phyloP scores from a whole-genome alignment of 768 basidiomycete species.

The Hericium rajendrae region DNA sequence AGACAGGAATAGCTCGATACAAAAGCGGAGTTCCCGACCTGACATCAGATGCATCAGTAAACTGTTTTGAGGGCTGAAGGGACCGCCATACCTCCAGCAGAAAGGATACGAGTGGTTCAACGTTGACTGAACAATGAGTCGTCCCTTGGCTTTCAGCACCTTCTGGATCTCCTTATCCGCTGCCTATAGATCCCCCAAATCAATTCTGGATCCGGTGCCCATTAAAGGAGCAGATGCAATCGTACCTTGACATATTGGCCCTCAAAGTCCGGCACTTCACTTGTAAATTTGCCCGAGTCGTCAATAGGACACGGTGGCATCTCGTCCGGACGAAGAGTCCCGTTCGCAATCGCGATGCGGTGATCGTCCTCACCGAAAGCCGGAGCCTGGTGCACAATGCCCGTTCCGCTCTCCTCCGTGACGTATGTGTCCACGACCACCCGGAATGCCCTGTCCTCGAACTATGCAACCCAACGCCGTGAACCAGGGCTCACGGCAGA shows the following conservation, averaged over 20 bases:
- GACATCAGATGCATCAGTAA: background rate
- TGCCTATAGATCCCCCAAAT: slow-evolving; percentile 35
- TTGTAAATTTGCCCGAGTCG: slow-evolving; percentile 80
- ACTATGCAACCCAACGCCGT: slow-evolving; percentile 37
- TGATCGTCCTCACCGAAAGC: slow-evolving; percentile 99
- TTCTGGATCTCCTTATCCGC: slow-evolving; percentile 96
- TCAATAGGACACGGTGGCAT: slow-evolving; percentile 96
- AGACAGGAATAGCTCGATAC: slow-evolving; percentile 90
- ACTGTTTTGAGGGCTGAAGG: background rate
- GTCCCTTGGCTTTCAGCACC: slow-evolving; percentile 74
- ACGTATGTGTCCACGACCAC: slow-evolving; percentile 91
- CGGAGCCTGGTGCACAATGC: slow-evolving; percentile 97
- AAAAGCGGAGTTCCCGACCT: slow-evolving; percentile 94
- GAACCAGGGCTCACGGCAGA: background rate
- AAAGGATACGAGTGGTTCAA: slow-evolving; percentile 90
- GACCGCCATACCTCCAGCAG: slow-evolving; percentile 75
- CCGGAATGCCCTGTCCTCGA: slow-evolving; percentile 81
- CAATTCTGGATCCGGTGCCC: background rate
- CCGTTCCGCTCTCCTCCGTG: slow-evolving; percentile 87
- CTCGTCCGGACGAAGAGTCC: slow-evolving; percentile 77
- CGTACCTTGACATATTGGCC: slow-evolving; percentile 85
- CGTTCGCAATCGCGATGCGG: slow-evolving; percentile 79
- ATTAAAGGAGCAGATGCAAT: background rate
- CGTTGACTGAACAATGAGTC: slow-evolving; percentile 81
- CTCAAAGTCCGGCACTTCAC: slow-evolving; percentile 81